These are phyloP conservation scores for Sergeia podlipaevii DNA, from an alignment of 208 protist species.

Conservation along the genomic window DNA sequence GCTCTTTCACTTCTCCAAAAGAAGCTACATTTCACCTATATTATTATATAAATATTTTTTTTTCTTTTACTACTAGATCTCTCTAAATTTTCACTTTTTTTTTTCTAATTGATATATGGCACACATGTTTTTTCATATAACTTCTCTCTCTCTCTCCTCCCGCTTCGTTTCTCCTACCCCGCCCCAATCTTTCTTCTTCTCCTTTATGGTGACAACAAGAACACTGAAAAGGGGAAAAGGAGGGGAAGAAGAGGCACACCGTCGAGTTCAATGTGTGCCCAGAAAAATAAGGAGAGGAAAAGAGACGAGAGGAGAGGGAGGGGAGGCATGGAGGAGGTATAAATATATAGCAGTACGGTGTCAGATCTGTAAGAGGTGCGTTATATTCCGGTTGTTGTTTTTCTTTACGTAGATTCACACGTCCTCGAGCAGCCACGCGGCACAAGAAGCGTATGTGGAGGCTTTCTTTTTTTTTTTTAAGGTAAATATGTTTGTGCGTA, in stretches of 20 bases:
- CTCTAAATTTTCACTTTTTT: background rate
- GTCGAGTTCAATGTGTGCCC: background rate
- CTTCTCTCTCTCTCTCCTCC: background rate
- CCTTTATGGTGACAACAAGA: background rate
- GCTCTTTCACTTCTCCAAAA: no score
- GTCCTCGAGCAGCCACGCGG: no score
- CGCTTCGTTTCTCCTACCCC: background rate
- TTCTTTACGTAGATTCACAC: no score
- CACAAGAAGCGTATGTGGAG: no score
- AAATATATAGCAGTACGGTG: conserved; percentile 6
- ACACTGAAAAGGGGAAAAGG: conserved; percentile 10
- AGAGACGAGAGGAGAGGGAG: background rate
- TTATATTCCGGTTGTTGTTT: no score
- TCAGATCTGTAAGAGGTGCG: no score
- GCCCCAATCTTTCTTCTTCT: background rate
- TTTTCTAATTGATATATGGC: conserved; percentile 7
- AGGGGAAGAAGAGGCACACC: conserved; percentile 9
- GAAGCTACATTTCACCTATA: no score
- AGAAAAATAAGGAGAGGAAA: conserved; percentile 11
- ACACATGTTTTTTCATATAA: background rate
- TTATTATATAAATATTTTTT: conserved; percentile 10
- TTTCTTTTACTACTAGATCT: background rate
- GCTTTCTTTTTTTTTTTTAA: conserved; percentile 7
- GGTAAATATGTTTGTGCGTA: conserved; percentile 4
- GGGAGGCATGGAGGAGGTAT: background rate